Evolutionary conservation across 1,284 basidiomycete species (phyloP).

Genomic region (Coniophora puteana): DNA sequence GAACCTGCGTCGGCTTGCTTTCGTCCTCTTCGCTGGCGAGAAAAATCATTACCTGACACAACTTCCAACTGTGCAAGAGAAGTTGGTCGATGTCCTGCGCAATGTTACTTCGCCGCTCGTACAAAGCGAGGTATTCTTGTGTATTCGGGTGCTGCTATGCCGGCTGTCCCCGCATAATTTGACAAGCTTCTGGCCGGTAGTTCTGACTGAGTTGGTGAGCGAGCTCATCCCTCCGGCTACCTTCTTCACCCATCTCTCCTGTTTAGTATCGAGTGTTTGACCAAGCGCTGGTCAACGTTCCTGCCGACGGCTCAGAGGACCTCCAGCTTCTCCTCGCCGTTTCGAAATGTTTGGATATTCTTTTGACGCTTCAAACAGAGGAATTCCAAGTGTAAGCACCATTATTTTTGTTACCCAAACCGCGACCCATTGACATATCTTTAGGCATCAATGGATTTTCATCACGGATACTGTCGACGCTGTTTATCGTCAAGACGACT

Average conservation of each 20-base stretch:
- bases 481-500: constrained; percentile 82
- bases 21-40: constrained; percentile 81
- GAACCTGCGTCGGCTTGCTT: constrained; percentile 86
- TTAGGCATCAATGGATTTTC: constrained; percentile 98
- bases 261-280: constrained; percentile 73
- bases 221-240: background rate
- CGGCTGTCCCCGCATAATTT: constrained; percentile 91
- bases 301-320: constrained; percentile 79
- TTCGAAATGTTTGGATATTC: constrained; percentile 90
- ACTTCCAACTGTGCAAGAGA: constrained; percentile 93
- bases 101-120: constrained; percentile 81
- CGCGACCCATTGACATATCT: constrained; percentile 9
- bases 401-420: background rate
- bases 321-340: constrained; percentile 82
- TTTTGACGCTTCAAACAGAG: constrained; percentile 90
- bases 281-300: constrained; percentile 56
- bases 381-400: constrained; percentile 91
- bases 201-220: constrained; percentile 87
- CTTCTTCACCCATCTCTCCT: constrained; percentile 12
- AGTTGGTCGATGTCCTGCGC: constrained; percentile 89
- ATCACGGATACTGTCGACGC: constrained; percentile 97
- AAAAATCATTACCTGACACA: constrained; percentile 90
- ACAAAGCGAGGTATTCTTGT: constrained; percentile 93
- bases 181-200: constrained; percentile 95
- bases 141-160: constrained; percentile 87